These are phyloP conservation scores for Claviceps sp. DNA, from an alignment of 2,329 filamentous ascomycete species.

Conservation along the genomic window DNA sequence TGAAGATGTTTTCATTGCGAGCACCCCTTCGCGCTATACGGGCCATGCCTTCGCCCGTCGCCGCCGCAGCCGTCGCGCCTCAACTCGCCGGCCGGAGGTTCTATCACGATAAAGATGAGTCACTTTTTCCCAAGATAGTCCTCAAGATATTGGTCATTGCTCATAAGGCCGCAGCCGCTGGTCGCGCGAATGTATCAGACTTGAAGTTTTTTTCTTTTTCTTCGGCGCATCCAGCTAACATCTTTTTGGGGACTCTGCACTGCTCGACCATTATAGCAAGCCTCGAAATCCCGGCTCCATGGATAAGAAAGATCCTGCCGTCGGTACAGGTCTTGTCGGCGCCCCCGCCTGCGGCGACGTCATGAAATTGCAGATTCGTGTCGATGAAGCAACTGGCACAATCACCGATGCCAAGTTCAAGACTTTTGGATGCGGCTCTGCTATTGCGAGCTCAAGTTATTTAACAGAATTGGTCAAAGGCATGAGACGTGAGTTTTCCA, in stretches of 20 bases:
- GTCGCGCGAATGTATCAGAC: not conserved
- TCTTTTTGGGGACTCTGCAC: not conserved
- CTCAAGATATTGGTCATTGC: not conserved
- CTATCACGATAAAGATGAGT: constrained; percentile 34
- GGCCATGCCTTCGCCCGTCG: constrained; percentile 8
- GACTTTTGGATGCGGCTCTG: constrained; percentile 89
- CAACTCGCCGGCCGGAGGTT: constrained; percentile 26
- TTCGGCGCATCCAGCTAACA: constrained; percentile 4
- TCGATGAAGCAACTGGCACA: constrained; percentile 75
- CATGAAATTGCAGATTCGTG: constrained; percentile 70
- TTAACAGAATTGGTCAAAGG: constrained; percentile 88
- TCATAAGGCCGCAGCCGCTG: not conserved
- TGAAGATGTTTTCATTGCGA: constrained; percentile 9
- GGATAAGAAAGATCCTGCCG: constrained; percentile 63
- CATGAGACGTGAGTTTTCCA: constrained; percentile 45
- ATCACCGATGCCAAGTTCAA: constrained; percentile 97
- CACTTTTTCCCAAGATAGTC: not conserved
- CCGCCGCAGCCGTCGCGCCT: constrained; percentile 5
- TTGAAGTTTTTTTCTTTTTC: not conserved
- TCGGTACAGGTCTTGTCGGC: constrained; percentile 84
- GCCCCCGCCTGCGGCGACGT: constrained; percentile 83
- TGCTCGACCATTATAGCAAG: constrained; percentile 36
- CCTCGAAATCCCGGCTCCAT: constrained; percentile 43
- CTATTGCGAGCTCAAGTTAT: constrained; percentile 81
- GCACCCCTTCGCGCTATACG: constrained; percentile 7